Evolutionary conservation across 495 filamentous ascomycete genomes (phyloP).

Genomic region (Pyrenula aspistea): DNA sequence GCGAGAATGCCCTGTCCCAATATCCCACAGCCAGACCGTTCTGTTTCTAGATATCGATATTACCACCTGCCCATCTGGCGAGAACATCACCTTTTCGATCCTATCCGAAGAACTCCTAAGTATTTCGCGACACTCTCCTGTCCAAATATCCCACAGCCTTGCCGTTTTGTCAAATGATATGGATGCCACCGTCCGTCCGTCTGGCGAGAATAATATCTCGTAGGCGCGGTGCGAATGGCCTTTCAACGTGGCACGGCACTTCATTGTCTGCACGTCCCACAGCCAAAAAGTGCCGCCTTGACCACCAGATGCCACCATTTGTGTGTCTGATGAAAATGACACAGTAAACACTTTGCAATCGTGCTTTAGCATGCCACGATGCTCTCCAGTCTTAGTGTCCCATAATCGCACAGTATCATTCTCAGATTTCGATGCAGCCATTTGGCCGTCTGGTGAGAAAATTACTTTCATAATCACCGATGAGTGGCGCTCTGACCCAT

Average conservation of each 20-base stretch:
- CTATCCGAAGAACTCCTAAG: too few species aligned
- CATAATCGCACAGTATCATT: slow-evolving; percentile 24
- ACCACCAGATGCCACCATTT: slow-evolving; percentile 5
- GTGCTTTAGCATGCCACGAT: slow-evolving; percentile 2
- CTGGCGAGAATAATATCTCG: slow-evolving; percentile 20
- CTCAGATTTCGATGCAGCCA: slow-evolving; percentile 17
- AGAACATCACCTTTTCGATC: too few species aligned
- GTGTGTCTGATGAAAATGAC: slow-evolving; percentile 12
- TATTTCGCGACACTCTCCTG: too few species aligned
- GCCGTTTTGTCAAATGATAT: slow-evolving; percentile 18
- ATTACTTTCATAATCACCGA: slow-evolving; percentile 7
- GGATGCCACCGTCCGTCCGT: slow-evolving; percentile 20
- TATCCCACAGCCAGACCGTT: too few species aligned
- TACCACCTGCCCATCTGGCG: too few species aligned
- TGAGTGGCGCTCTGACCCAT: slow-evolving; percentile 6
- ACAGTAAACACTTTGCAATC: slow-evolving; percentile 2
- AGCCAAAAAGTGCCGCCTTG: slow-evolving; percentile 9
- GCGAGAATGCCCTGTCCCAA: slow-evolving; percentile 7
- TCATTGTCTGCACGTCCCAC: slow-evolving; percentile 16
- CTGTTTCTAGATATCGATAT: too few species aligned
- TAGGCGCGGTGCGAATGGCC: slow-evolving; percentile 5
- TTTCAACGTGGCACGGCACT: too few species aligned
- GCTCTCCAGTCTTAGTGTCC: slow-evolving; percentile 9
- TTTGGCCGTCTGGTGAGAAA: slow-evolving; percentile 23
- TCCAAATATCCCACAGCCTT: slow-evolving; percentile 20